Evolutionary conservation across 2,329 filamentous ascomycete genomes (phyloP), one percentile per base, ranked within the genome.

Genomic region (Cadophora sp.): DNA sequence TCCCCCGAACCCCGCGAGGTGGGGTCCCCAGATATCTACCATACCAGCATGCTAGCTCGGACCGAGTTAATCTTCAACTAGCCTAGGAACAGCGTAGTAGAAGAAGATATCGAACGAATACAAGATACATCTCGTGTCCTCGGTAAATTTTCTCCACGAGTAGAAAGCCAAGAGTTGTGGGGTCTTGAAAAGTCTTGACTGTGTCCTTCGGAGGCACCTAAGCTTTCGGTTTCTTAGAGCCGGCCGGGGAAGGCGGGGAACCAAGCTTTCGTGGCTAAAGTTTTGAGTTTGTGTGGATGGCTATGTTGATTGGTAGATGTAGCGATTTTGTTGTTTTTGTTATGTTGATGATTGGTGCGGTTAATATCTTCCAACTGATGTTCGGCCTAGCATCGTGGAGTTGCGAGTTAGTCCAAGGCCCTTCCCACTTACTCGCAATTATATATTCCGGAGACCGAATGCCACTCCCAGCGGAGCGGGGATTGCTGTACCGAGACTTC

Each of bases 1-100:
- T 56, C 18, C 59, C 47, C 59, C 59, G 59, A 41, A 33, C 33
- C 60, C 48, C 36, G 60, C 48, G 30, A 20, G 18, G 33, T 27
- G 48, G 60, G 60, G 60, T 51, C 60, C 60, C 60, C 48, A 62
- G 60, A 27, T 30, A 24, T 45, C 16, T 45, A 30, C 22, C 58
- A 47, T 27, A 4, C 11, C 48, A 3, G 14, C 13, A 18, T 5
- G 14, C 16, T 9, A 13, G 14, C 7, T 22, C 13, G 27, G 33
- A 58, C 33, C 27, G 27, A 56, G 11, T 14, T 8, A 33, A n/a
- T 22, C 13, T 20, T 16, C 9, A 33, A 1, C 53, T 24, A 56
- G 30, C 16, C 22, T 27, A 56, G 27, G 53, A 56, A 56, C 53
- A 24, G 53, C 18, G 39, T 9, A 39, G 36, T 6, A 30, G 27